Conservation (phyloP, 2,329 filamentous ascomycete genomes). For the Sporothrix pallida region DNA sequence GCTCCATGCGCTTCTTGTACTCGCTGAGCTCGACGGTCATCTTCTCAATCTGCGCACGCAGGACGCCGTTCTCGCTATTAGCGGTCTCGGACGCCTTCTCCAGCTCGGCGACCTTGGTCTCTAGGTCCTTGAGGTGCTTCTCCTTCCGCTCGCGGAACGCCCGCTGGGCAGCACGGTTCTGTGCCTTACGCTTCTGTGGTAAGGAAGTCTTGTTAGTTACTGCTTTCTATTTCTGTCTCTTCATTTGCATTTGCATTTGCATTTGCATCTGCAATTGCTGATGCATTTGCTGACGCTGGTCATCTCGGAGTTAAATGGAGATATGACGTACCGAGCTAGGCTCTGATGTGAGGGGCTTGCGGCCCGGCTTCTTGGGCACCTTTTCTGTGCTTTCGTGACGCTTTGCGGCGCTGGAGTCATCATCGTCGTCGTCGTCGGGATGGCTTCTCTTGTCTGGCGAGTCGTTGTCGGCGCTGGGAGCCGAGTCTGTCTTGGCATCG, state of each 20-base stretch:
- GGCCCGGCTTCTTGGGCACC: slow-evolving; percentile 89
- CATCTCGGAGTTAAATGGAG: slow-evolving; percentile 29
- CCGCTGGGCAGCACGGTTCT: slow-evolving; percentile 89
- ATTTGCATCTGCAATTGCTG: not conserved
- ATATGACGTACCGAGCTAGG: slow-evolving; percentile 84
- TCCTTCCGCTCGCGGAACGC: slow-evolving; percentile 96
- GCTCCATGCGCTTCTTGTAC: slow-evolving; percentile 83
- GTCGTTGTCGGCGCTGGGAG: slow-evolving; percentile 63
- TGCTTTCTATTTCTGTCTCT: not conserved
- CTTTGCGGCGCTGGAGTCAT: slow-evolving; percentile 63
- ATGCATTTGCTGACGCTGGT: not conserved
- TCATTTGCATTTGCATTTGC: not conserved
- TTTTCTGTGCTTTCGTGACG: slow-evolving; percentile 84
- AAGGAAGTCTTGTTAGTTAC: slow-evolving; percentile 4
- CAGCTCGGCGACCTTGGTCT: slow-evolving; percentile 75
- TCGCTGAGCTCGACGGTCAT: slow-evolving; percentile 84
- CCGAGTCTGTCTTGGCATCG: slow-evolving; percentile 46
- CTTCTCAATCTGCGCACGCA: slow-evolving; percentile 87
- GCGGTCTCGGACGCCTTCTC: slow-evolving; percentile 83
- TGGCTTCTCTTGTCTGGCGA: slow-evolving; percentile 74
- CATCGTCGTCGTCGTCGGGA: slow-evolving; percentile 71
- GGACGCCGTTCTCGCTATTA: slow-evolving; percentile 81
- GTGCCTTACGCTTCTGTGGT: slow-evolving; percentile 86
- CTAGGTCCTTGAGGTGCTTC: slow-evolving; percentile 83
- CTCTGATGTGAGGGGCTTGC: slow-evolving; percentile 94